phyloP scores from a whole-genome alignment of 345 rosid species.

The Corchorus olitorius region DNA sequence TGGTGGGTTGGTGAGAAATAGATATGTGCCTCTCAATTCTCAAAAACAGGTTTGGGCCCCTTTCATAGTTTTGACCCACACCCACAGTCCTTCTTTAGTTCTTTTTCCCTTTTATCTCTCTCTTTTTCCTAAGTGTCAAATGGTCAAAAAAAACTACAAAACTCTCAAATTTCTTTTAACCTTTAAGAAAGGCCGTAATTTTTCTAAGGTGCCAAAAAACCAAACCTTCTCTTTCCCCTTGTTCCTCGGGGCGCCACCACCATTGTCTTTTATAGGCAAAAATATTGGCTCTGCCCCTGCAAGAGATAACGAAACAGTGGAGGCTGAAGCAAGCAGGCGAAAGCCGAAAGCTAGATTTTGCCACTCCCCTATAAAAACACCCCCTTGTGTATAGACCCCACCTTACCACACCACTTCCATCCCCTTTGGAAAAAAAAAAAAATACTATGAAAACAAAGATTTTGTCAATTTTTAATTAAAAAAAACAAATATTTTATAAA shows the following conservation, averaged over 20 bases:
- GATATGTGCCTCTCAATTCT: background rate
- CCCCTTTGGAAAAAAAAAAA: too few species aligned
- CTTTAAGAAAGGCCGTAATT: background rate
- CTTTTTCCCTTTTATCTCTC: background rate
- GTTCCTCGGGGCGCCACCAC: background rate
- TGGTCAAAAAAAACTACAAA: background rate
- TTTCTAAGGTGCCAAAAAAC: background rate
- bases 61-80: background rate
- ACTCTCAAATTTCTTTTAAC: too few species aligned
- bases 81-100: too few species aligned
- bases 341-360: background rate
- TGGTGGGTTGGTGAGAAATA: slow-evolving; percentile 21
- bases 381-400: background rate
- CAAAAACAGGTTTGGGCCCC: slow-evolving; percentile 2
- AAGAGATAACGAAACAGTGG: background rate
- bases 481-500: background rate
- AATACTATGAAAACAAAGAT: background rate
- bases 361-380: background rate
- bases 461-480: background rate
- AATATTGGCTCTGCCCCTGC: background rate
- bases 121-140: background rate
- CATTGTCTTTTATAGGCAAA: background rate
- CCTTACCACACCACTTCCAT: background rate
- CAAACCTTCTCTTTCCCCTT: background rate
- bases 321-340: background rate